Base-by-base conservation (phyloP, 331 rosid species). In the Phaseolus coccineus region DNA sequence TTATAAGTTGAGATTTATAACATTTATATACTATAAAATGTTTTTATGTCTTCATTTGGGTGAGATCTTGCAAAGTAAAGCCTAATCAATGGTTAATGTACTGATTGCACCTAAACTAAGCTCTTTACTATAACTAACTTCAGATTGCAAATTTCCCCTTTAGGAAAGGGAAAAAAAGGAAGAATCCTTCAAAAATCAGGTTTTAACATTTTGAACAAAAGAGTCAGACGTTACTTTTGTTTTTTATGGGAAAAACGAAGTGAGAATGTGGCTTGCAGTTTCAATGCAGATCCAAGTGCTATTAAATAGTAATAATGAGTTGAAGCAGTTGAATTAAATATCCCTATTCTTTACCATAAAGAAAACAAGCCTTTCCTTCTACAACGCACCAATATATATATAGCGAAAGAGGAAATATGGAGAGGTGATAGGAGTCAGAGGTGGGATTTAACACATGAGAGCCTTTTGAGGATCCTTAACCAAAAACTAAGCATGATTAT, bases 241-340 rank as follows among this genome's bases (percentile, higher is more conserved):
- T 82, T 77, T 75, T 81, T 82, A 51, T 40, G 61, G 80, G 57
- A 66, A 79, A 77, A 88, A 87, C 86, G 74, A 48, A 70, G 82
- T 71, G 76, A 61, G 83, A 82, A 86, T 78, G 87, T 85, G 88
- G 83, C 88, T 81, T 85, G 47, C 71, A 81, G 81, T 81, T 81
- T 67, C 88, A 44, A 85, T 64, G 83, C 80, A 85, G 81, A 85
- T 88, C 89, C 71, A 81, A 73, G 48, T 79, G 35, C 69, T 78
- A 65, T 79, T 77, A 77, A 83, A 76, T 19, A 65, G 62, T 55
- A 8, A 22, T 69, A 22, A 55, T 55, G 25, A 59, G 74, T 57
- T 77, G 53, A 68, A 55, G 44, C 74, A 16, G 58, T 63, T 73
- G 28, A 81, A 56, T 72, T 51, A 86, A 87, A 83, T 83, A 87